phyloP scores from a whole-genome alignment of 495 filamentous ascomycete genomes.

The Neurospora pannonica region DNA sequence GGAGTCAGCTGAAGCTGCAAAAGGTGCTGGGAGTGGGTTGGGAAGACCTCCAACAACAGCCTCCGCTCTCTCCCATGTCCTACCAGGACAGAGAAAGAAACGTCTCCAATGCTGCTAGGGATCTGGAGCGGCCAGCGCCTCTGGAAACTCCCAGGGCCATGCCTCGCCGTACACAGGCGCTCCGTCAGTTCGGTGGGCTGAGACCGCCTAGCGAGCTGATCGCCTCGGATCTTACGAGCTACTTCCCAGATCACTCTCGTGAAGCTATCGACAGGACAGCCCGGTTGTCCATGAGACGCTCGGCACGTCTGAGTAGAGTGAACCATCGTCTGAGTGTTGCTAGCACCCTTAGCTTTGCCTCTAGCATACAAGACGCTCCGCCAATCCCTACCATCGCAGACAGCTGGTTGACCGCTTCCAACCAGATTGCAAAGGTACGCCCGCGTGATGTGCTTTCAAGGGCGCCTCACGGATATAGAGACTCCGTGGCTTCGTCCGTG shows the following conservation, averaged over 20 bases:
- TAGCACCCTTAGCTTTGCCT: slow-evolving; percentile 87
- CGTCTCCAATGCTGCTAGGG: slow-evolving; percentile 49
- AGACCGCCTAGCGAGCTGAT: slow-evolving; percentile 95
- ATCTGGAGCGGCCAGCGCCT: slow-evolving; percentile 48
- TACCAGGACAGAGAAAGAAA: slow-evolving; percentile 55
- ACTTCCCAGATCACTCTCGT: slow-evolving; percentile 90
- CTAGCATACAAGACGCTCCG: slow-evolving; percentile 77
- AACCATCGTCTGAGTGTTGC: slow-evolving; percentile 87
- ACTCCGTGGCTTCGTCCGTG: slow-evolving; percentile 78
- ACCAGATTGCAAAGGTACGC: slow-evolving; percentile 40
- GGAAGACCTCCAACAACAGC: slow-evolving; percentile 57
- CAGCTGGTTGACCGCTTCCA: slow-evolving; percentile 66
- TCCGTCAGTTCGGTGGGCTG: slow-evolving; percentile 72
- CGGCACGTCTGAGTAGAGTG: slow-evolving; percentile 79
- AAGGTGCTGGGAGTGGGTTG: slow-evolving; percentile 78
- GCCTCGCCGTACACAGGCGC: slow-evolving; percentile 50
- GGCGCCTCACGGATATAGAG: slow-evolving; percentile 51
- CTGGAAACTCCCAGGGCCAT: slow-evolving; percentile 36
- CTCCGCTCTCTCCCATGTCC: slow-evolving; percentile 71
- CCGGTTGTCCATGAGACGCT: slow-evolving; percentile 80
- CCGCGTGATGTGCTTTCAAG: slow-evolving; percentile 33
- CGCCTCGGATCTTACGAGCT: slow-evolving; percentile 86
- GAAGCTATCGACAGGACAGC: slow-evolving; percentile 92
- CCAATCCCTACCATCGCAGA: slow-evolving; percentile 96
- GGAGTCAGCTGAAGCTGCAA: slow-evolving; percentile 65